phyloP scores from a whole-genome alignment of 202 grass and related monocot genomes.

The Setaria italica region DNA sequence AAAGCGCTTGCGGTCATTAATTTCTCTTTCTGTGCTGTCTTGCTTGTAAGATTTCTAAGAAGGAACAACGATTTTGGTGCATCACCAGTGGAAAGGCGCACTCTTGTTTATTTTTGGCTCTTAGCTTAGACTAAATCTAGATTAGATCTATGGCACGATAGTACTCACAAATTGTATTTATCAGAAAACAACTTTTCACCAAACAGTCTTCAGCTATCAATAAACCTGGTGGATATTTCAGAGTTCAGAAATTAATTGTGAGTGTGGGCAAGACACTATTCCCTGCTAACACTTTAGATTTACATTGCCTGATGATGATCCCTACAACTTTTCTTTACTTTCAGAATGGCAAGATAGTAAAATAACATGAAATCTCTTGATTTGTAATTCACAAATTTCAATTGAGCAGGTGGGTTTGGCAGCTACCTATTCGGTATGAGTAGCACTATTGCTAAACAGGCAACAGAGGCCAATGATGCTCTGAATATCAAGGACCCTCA shows the following conservation, averaged over 20 bases:
- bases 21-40: background rate
- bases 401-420: constrained; percentile 76
- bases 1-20: background rate
- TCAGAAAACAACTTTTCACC: background rate
- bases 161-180: background rate
- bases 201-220: background rate
- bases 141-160: constrained; percentile 20
- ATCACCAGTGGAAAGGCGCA: background rate
- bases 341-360: background rate
- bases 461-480: constrained; percentile 68
- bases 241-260: background rate
- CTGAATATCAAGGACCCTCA: constrained; percentile 68
- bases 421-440: constrained; percentile 75
- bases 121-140: background rate
- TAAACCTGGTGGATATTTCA: background rate
- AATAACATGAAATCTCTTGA: background rate
- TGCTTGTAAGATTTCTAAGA: background rate
- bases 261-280: background rate
- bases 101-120: background rate
- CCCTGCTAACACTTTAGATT: background rate
- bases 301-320: background rate
- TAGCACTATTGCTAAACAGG: constrained; percentile 49
- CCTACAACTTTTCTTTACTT: background rate
- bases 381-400: background rate
- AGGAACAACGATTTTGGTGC: background rate